phyloP scores from a whole-genome alignment of 441 rosid species.

The Dalechampia spathulata region DNA sequence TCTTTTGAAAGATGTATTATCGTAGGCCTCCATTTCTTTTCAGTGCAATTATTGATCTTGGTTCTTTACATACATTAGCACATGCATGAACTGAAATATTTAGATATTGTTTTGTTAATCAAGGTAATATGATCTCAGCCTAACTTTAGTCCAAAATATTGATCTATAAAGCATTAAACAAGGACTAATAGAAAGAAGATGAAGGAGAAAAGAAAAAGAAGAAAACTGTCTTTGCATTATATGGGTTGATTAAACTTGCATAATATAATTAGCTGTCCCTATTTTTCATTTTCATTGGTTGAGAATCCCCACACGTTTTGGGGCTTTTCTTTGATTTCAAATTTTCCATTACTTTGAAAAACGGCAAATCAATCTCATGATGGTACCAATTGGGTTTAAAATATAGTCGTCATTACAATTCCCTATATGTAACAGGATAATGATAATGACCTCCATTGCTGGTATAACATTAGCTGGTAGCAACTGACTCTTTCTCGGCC shows the following conservation, averaged over 20 bases:
- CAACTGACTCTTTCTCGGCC: background rate
- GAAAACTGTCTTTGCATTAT: background rate
- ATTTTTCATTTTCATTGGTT: background rate
- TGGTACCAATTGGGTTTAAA: background rate
- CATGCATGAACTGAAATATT: background rate
- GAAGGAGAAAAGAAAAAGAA: too few relatives aligned
- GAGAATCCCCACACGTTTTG: background rate
- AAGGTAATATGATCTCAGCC: background rate
- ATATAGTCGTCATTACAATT: too few relatives aligned
- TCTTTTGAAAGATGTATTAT: slow-evolving; percentile 5
- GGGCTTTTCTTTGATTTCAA: background rate
- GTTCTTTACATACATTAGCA: background rate
- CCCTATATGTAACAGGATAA: too few relatives aligned
- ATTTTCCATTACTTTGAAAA: background rate
- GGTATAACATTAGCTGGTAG: slow-evolving; percentile 3
- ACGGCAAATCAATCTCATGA: slow-evolving; percentile 2
- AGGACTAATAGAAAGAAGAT: too few relatives aligned
- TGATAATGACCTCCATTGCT: too few relatives aligned
- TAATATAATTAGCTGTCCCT: background rate
- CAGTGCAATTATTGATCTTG: background rate
- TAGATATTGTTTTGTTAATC: background rate
- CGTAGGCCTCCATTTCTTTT: background rate
- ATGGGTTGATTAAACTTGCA: background rate
- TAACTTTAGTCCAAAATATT: too few relatives aligned
- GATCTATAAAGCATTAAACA: too few relatives aligned